Conservation (phyloP, 1,284 basidiomycete species). For the Lentinula novae-zelandiae region DNA sequence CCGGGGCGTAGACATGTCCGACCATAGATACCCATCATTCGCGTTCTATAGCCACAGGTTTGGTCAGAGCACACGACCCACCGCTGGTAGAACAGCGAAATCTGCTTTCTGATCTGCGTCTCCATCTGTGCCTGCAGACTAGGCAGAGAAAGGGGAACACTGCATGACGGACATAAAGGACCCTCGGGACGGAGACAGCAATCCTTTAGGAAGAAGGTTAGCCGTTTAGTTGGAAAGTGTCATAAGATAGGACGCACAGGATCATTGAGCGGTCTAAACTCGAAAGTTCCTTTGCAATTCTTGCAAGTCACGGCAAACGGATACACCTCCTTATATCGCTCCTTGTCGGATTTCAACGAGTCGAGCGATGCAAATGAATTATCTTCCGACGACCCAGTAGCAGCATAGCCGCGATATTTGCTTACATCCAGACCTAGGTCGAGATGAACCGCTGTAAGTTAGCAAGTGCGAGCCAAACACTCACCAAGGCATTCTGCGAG, state of each 20-base stretch:
- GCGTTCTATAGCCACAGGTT: slow-evolving; percentile 80
- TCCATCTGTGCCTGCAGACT: slow-evolving; percentile 86
- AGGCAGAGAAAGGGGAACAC: slow-evolving; percentile 44
- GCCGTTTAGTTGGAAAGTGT: not conserved
- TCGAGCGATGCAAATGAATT: slow-evolving; percentile 81
- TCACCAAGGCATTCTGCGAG: slow-evolving; percentile 92
- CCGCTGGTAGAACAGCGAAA: slow-evolving; percentile 84
- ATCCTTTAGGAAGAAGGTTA: slow-evolving; percentile 24
- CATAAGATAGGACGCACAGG: slow-evolving; percentile 37
- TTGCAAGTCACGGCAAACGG: slow-evolving; percentile 75
- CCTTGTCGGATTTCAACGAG: slow-evolving; percentile 85
- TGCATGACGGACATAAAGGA: slow-evolving; percentile 56
- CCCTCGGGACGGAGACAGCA: slow-evolving; percentile 50
- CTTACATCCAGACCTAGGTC: slow-evolving; percentile 77
- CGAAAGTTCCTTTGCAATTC: slow-evolving; percentile 58
- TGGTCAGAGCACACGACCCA: slow-evolving; percentile 88
- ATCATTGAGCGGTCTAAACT: slow-evolving; percentile 67
- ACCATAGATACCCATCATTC: slow-evolving; percentile 91
- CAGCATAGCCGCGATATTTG: slow-evolving; percentile 56
- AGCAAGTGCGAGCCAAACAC: slow-evolving; percentile 20
- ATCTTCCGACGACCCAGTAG: slow-evolving; percentile 51
- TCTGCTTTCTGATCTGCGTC: slow-evolving; percentile 73
- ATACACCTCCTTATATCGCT: slow-evolving; percentile 78
- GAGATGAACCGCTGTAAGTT: not conserved
- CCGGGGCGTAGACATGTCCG: slow-evolving; percentile 67